Evolutionary conservation across 352 stramenopile genomes (phyloP).

Genomic region (Sclerospora graminicola): DNA sequence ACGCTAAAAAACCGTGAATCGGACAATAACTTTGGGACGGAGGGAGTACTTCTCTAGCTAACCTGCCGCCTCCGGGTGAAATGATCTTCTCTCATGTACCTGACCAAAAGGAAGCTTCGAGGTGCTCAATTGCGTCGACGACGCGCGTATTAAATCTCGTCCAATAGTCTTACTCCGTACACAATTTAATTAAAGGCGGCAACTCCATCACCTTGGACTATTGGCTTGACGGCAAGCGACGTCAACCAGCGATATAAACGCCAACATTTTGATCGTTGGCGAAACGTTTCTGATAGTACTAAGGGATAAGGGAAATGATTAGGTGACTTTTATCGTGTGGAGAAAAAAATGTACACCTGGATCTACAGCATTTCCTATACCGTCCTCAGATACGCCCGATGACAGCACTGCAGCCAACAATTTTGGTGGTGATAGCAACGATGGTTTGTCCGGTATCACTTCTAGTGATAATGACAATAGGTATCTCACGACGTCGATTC

Average conservation of each 20-base stretch:
- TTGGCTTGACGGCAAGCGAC: constrained; percentile 47
- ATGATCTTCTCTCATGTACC: no score
- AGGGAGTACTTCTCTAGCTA: no score
- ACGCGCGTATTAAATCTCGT: constrained; percentile 36
- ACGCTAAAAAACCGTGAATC: no score
- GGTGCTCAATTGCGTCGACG: constrained; percentile 57
- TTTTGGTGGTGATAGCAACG: no score
- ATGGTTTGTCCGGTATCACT: constrained; percentile 13
- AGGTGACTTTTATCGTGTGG: constrained; percentile 60
- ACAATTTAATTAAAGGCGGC: constrained; percentile 38
- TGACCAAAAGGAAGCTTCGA: no score
- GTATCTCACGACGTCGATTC: constrained; percentile 26
- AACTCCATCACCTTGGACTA: constrained; percentile 44
- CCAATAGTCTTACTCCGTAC: constrained; percentile 32
- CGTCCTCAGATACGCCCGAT: constrained; percentile 19
- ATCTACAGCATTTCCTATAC: constrained; percentile 20
- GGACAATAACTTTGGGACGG: no score
- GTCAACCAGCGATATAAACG: constrained; percentile 22
- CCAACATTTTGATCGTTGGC: constrained; percentile 65
- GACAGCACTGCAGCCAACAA: constrained; percentile 14
- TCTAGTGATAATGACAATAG: constrained; percentile 14
- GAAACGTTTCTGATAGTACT: no score
- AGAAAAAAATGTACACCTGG: no score
- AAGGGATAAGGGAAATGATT: no score
- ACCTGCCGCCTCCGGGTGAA: constrained; percentile 39